Percentiles rank a stretch among this genome's conserved stretches.
Evolutionary conservation across 2,329 filamentous ascomycete species (phyloP).

Genomic region (Chrysosporium keratinophilum): DNA sequence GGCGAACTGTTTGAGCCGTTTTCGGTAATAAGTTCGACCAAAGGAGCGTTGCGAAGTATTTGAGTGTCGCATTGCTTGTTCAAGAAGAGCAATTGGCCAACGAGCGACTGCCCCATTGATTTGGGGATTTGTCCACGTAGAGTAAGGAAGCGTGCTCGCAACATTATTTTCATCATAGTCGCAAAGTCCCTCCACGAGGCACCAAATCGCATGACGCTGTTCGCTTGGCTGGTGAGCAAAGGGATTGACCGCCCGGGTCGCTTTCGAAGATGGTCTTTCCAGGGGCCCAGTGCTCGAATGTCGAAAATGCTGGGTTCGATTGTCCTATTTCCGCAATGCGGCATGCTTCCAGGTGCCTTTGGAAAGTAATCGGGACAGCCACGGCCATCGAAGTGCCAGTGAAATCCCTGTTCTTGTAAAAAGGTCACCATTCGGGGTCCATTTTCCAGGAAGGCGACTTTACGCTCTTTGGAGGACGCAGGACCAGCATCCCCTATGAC

Average conservation of each 20-base stretch:
- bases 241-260: slow-evolving; percentile 13
- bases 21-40: slow-evolving; percentile 13
- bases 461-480: slow-evolving; percentile 20
- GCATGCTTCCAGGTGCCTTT: slow-evolving; percentile 16
- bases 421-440: slow-evolving; percentile 27
- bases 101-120: slow-evolving; percentile 20
- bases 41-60: slow-evolving; percentile 13
- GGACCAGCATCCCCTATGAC: slow-evolving; percentile 25
- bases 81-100: slow-evolving; percentile 16
- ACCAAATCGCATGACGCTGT: background rate
- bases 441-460: slow-evolving; percentile 24
- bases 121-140: slow-evolving; percentile 16
- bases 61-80: slow-evolving; percentile 11
- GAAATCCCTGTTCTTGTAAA: slow-evolving; percentile 18
- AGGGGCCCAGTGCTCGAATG: slow-evolving; percentile 21
- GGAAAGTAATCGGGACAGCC: slow-evolving; percentile 29
- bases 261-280: slow-evolving; percentile 17
- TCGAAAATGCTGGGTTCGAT: slow-evolving; percentile 24
- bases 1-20: slow-evolving; percentile 16
- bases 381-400: slow-evolving; percentile 18
- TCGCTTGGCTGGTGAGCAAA: slow-evolving; percentile 12
- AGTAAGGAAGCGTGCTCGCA: slow-evolving; percentile 11
- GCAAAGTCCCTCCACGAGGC: slow-evolving; percentile 1
- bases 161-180: background rate
- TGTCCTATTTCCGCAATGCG: slow-evolving; percentile 18